phyloP scores from a whole-genome alignment of 495 filamentous ascomycete species.

The Trypethelium eluteriae region DNA sequence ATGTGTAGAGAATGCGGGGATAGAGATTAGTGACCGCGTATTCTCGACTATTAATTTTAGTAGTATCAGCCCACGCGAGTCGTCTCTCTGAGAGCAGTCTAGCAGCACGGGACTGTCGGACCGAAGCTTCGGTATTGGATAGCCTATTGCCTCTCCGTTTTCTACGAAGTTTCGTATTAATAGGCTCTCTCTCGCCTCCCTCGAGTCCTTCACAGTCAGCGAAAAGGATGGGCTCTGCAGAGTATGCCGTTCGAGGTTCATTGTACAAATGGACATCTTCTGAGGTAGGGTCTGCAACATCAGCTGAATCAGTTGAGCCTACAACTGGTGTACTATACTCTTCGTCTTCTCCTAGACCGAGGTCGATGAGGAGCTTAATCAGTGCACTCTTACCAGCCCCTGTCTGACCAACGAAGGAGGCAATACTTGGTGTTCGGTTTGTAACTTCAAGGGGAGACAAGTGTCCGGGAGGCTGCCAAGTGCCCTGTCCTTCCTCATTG shows the following conservation, averaged over 20 bases:
- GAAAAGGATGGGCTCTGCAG: conserved; percentile 43
- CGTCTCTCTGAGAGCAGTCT: conserved; percentile 10
- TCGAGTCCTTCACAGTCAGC: conserved; percentile 53
- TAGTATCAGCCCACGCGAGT: conserved; percentile 39
- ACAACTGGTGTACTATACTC: conserved; percentile 31
- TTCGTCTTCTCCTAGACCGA: conserved; percentile 21
- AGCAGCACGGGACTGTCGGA: neutral
- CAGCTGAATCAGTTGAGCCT: conserved; percentile 24
- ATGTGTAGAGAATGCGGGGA: conserved; percentile 44
- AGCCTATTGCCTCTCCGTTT: neutral
- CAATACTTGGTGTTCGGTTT: conserved; percentile 34
- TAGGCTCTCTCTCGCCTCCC: conserved; percentile 38
- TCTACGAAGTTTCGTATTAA: neutral
- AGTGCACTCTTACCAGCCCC: conserved; percentile 54
- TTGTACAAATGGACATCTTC: conserved; percentile 58
- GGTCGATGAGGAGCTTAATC: conserved; percentile 47
- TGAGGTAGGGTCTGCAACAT: conserved; percentile 47
- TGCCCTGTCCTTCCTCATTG: neutral
- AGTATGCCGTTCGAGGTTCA: conserved; percentile 46
- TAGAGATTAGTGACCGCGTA: conserved; percentile 44
- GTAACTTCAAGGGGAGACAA: conserved; percentile 14
- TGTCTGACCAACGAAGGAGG: conserved; percentile 40
- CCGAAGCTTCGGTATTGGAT: neutral
- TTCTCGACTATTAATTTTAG: conserved; percentile 36
- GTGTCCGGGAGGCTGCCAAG: neutral